These are phyloP conservation scores for Solanum habrochaites DNA, from an alignment of 257 asterid species.

Conservation along the genomic window DNA sequence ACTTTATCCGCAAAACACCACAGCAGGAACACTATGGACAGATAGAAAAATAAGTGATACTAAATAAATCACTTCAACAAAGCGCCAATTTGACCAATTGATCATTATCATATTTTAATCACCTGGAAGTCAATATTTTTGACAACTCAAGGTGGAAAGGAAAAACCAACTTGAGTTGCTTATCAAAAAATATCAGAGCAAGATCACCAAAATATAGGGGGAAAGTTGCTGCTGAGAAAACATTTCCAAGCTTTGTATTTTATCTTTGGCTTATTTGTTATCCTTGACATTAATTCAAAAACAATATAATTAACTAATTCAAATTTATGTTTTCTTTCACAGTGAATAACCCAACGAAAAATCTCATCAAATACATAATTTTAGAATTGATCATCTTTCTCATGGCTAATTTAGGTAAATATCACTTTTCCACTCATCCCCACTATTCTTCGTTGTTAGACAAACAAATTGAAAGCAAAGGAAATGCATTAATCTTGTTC, in stretches of 20 bases:
- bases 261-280: not conserved
- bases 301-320: not conserved
- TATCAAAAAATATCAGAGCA: not conserved
- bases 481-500: not conserved
- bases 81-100: not conserved
- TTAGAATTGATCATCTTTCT: not conserved
- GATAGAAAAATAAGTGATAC: not conserved
- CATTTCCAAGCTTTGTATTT: not conserved
- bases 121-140: not conserved
- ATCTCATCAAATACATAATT: not conserved
- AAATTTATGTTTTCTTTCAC: not conserved
- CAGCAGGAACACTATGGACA: not conserved
- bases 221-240: not conserved
- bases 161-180: not conserved
- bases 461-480: not conserved
- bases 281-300: not conserved
- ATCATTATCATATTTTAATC: not conserved
- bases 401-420: not conserved
- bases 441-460: not conserved
- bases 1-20: not conserved
- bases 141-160: not conserved
- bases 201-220: not conserved
- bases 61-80: not conserved
- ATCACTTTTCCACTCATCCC: not conserved
- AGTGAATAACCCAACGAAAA: not conserved